A percentile compares a stretch with the other conserved stretches of the same genome.
Evolutionary conservation across 192 early-diverging fungal species (phyloP).

Genomic region (Rhizophagus clarus): DNA sequence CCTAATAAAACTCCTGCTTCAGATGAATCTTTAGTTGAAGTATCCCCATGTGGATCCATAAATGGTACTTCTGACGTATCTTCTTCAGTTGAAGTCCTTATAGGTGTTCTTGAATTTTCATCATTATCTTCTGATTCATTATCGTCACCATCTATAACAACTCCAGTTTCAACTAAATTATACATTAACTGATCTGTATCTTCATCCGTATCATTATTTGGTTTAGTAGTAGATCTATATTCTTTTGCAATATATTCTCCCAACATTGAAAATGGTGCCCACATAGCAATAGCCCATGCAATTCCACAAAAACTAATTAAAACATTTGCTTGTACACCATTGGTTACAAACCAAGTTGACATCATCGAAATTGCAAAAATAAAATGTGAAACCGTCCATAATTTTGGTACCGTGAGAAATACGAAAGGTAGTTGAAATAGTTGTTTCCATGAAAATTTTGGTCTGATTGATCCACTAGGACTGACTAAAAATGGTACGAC

Average conservation of each 20-base stretch:
- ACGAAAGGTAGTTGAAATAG: slow-evolving; percentile 35
- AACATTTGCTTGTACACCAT: slow-evolving; percentile 58
- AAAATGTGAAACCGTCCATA: slow-evolving; percentile 75
- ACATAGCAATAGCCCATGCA: slow-evolving; percentile 85
- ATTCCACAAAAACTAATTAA: slow-evolving; percentile 77
- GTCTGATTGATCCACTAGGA: slow-evolving; percentile 27
- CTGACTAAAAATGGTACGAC: slow-evolving; percentile 47
- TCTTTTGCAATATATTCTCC: slow-evolving; percentile 69
- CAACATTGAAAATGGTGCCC: slow-evolving; percentile 92
- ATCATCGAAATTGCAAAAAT: slow-evolving; percentile 75
- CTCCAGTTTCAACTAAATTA: neutral
- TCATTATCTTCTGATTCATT: slow-evolving; percentile 30
- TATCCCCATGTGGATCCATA: neutral
- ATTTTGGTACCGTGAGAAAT: slow-evolving; percentile 43
- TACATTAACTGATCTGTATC: neutral
- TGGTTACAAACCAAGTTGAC: slow-evolving; percentile 58
- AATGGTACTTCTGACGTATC: slow-evolving; percentile 9
- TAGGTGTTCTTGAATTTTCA: neutral
- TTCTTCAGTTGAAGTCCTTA: slow-evolving; percentile 36
- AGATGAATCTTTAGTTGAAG: neutral
- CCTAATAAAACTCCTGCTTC: slow-evolving; percentile 82
- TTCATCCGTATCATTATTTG: neutral
- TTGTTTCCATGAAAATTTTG: slow-evolving; percentile 7
- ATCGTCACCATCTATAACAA: slow-evolving; percentile 14
- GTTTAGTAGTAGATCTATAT: slow-evolving; percentile 39